A percentile compares a stretch with the other conserved stretches of the same genome.
Conservation (phyloP, 2,329 filamentous ascomycete species). For the Xylariaceae sp. region DNA sequence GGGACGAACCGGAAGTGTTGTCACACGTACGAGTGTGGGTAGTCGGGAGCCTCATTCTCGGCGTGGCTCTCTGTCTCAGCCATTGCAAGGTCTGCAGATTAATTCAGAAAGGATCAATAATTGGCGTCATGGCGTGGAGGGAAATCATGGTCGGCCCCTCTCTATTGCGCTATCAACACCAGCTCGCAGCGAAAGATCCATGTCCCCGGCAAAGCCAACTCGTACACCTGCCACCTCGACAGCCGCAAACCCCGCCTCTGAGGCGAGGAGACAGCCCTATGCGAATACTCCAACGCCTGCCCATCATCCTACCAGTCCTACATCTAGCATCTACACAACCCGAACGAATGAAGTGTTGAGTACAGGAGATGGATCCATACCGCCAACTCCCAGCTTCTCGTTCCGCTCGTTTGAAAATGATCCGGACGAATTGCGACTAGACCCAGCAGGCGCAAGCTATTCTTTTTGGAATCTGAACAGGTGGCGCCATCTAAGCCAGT, state of each 20-base stretch:
- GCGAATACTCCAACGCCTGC: slow-evolving; percentile 21
- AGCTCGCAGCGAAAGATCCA: slow-evolving; percentile 46
- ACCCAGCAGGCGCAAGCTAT: slow-evolving; percentile 36
- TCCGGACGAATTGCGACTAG: slow-evolving; percentile 33
- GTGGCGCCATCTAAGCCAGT: slow-evolving; percentile 39
- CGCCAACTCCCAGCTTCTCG: slow-evolving; percentile 54
- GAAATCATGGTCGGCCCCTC: slow-evolving; percentile 29
- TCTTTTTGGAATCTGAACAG: slow-evolving; percentile 56
- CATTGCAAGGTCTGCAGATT: slow-evolving; percentile 32
- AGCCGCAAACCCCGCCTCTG: slow-evolving; percentile 38
- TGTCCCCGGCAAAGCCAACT: slow-evolving; percentile 47
- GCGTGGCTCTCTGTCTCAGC: slow-evolving; percentile 48
- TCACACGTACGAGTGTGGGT: slow-evolving; percentile 47
- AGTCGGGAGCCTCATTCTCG: slow-evolving; percentile 42
- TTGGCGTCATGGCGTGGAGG: slow-evolving; percentile 69
- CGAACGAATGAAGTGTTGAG: slow-evolving; percentile 9
- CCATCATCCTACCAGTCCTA: slow-evolving; percentile 34
- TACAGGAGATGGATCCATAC: slow-evolving; percentile 25
- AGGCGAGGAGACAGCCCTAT: slow-evolving; percentile 43
- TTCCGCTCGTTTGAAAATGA: slow-evolving; percentile 38
- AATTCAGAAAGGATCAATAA: slow-evolving; percentile 74
- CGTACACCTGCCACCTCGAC: slow-evolving; percentile 30
- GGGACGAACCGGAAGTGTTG: slow-evolving; percentile 52
- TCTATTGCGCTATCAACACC: slow-evolving; percentile 33
- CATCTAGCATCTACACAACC: slow-evolving; percentile 28